Conservation (phyloP, 441 rosid species). For the Cnidoscolus chayamansa region DNA sequence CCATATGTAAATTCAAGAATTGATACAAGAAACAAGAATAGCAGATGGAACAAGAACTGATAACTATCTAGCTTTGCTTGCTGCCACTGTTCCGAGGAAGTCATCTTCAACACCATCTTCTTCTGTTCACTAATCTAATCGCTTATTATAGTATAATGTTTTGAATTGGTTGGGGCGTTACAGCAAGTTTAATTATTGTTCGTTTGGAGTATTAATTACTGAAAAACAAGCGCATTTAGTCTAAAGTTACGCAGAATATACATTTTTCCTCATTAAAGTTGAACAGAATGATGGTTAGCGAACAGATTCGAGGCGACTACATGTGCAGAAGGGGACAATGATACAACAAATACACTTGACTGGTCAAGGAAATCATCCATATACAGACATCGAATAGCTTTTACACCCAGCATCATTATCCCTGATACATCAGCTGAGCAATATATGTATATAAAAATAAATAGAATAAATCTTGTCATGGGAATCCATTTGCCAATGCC, state of each 20-base stretch:
- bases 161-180: too few relatives aligned
- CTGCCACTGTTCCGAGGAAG: too few relatives aligned
- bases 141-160: too few relatives aligned
- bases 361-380: constrained; percentile 19
- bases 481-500: constrained; percentile 2
- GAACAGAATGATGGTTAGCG: constrained; percentile 6
- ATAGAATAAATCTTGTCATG: background rate
- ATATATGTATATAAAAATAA: too few relatives aligned
- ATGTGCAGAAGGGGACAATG: constrained; percentile 14
- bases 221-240: background rate
- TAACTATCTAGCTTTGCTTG: background rate
- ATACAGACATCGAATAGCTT: constrained; percentile 40
- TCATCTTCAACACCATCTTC: too few relatives aligned
- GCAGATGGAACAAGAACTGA: background rate
- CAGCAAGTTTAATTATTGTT: too few relatives aligned
- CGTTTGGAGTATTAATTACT: background rate
- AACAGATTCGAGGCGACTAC: constrained; percentile 9
- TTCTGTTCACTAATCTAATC: too few relatives aligned
- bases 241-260: background rate
- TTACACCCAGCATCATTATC: constrained; percentile 31
- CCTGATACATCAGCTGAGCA: background rate
- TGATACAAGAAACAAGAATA: too few relatives aligned
- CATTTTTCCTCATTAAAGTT: background rate
- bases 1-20: too few relatives aligned
- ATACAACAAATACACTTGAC: constrained; percentile 22